Evolutionary conservation across 352 stramenopile species (phyloP), one percentile per base, ranked within the genome.

Genomic region (Phytopythium oedochilum): DNA sequence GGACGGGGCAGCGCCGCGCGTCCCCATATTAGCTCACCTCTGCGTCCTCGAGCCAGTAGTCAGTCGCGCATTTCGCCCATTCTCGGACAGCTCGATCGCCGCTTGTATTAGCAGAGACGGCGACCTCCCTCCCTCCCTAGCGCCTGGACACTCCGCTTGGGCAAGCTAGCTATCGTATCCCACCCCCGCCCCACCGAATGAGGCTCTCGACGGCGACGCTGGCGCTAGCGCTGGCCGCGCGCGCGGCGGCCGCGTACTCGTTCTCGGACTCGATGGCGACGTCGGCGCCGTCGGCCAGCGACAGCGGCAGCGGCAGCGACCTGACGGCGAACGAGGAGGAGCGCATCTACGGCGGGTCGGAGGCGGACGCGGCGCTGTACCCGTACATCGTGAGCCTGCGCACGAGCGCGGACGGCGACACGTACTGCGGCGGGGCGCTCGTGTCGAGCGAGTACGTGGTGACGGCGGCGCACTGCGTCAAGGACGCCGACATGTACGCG

Each of bases 391-490:
- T 82, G 46, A 81, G 71, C 57, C 55, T 88, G 26, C 78, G 78
- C 47, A 66, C 74, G 61, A 64, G 67, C 25, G 55, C 60, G 10
- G 67, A 60, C 5, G 64, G 58, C 40, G 60, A 56, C 46, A 82
- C 73, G 14, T 90, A 80, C 65, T 92, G 82, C 50, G 82, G 79
- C n/a, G 82, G 75, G 17, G 64, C 75, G 28, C 74, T 92, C 1
- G 73, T 92, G 46, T 63, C 78, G 9, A 60, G 71, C 42, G 64
- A 78, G 60, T 89, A 88, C 47, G 71, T 92, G 10, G 57, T 89
- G 35, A 92, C 78, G 35, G 82, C 82, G n/a, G 82, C 66, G 10
- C 82, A 92, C 55, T 92, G 82, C 61, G 73, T 86, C 42, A 62
- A 71, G 40, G 47, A 66, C 26, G 14, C 53, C 31, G 53, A 61